A percentile compares a stretch with the other conserved stretches of the same genome.
Evolutionary conservation across 371 early-diverging fungal species (phyloP).

Genomic region (Apophysomyces sp.): DNA sequence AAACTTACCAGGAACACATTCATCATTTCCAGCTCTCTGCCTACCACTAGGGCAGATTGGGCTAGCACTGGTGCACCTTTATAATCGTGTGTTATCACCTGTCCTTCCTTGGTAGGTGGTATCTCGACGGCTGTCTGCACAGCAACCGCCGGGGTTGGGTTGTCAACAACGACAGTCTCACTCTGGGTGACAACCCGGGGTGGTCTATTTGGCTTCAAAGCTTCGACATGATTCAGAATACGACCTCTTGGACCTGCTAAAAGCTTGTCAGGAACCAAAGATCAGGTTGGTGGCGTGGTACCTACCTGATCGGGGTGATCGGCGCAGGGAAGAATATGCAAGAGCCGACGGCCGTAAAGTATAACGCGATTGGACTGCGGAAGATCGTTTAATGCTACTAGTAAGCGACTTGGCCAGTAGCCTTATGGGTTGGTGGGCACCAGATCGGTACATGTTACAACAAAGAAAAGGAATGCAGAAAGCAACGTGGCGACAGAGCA

Average conservation of each 20-base stretch:
- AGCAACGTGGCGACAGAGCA: no score
- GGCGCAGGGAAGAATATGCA: conserved; percentile 15
- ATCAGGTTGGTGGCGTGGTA: neutral
- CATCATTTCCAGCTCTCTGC: conserved; percentile 82
- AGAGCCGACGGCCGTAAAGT: neutral
- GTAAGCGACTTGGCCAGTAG: neutral
- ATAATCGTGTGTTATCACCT: conserved; percentile 35
- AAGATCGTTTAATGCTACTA: neutral
- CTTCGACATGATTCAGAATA: conserved; percentile 32
- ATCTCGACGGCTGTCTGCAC: conserved; percentile 31
- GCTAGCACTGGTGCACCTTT: conserved; percentile 46
- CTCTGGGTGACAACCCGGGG: neutral
- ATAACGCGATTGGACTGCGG: neutral
- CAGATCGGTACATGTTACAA: neutral
- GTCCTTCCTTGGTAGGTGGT: conserved; percentile 21
- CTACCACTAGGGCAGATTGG: conserved; percentile 68
- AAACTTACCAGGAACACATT: conserved; percentile 63
- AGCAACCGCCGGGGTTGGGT: conserved; percentile 12
- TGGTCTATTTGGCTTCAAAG: neutral
- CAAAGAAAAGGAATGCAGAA: neutral
- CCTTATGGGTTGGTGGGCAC: neutral
- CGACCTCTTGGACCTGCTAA: conserved; percentile 38
- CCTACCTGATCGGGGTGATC: conserved; percentile 15
- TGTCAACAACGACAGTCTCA: neutral
- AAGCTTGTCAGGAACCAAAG: neutral